Evolutionary conservation across 345 rosid species (phyloP), one percentile per base, ranked within the genome.

Genomic region (Triadica sebifera): DNA sequence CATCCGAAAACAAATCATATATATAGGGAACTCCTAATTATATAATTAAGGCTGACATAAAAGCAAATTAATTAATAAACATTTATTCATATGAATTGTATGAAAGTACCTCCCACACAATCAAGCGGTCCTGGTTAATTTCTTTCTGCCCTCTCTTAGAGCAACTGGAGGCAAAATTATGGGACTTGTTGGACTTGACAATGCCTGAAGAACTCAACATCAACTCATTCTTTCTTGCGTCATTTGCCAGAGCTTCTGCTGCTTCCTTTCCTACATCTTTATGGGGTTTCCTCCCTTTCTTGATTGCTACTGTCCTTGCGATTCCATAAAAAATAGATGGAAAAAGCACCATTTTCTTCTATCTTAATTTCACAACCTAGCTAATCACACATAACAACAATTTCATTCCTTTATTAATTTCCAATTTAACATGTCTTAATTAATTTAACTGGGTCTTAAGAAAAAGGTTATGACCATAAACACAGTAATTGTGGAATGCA

Each of bases 71-170:
- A 29, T 29, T 29, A 29, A 29, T 29, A 29, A 29, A 29, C 34
- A 29, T 43, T 7, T 43, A 34, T 56, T 63, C 16, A 63, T 38
- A 77, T 58, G 39, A 52, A 46, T 56, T 20, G 58, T 41, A 24
- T 6, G 47, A 43, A 10, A 43, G 47, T 82, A 93, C 98, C 94
- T 92, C 94, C 97, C 97, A 94, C 45, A 90, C 91, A 56, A 90
- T 70, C 25, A 92, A 82, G 68, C 84, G 82, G 62, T 94, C 97
- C 82, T 94, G 97, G 72, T 94, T 94, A 20, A 77, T 86, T 59
- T 95, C 97, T 81, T 94, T 94, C 72, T 80, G 84, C 10, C 98
- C 97, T 87, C 88, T 83, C 81, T 84, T 89, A 60, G 98, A 86
- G 87, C 86, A 94, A 50, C 87, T 81, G 3, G 95, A 89, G 58